A percentile compares a stretch with the other conserved stretches of the same genome.
phyloP scores from a whole-genome alignment of 2,329 filamentous ascomycete species.

The Calonectria leucothoes region DNA sequence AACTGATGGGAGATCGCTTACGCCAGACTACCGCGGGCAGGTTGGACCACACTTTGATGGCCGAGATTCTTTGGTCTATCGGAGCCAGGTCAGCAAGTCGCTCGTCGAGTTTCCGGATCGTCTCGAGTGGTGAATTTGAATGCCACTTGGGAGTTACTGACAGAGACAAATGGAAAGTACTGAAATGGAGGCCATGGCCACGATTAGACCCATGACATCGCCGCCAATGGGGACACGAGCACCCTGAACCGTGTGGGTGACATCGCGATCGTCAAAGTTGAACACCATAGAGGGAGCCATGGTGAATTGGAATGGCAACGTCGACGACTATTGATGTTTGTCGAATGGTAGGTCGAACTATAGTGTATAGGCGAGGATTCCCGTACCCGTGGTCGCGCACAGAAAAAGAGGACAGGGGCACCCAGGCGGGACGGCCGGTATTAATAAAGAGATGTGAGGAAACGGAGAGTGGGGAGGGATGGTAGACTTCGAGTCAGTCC shows the following conservation, averaged over 20 bases:
- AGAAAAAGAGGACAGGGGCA: background rate
- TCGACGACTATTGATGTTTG: background rate
- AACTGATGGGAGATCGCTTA: conserved; percentile 38
- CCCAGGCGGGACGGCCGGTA: conserved; percentile 1
- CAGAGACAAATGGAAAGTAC: conserved; percentile 51
- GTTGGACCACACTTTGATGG: conserved; percentile 53
- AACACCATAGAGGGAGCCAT: background rate
- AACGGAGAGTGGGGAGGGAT: conserved; percentile 2
- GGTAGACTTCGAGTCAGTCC: conserved; percentile 8
- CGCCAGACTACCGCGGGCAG: conserved; percentile 57
- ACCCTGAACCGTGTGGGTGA: conserved; percentile 10
- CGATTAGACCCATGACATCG: conserved; percentile 49
- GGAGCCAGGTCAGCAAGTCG: conserved; percentile 14
- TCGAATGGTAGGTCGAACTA: background rate
- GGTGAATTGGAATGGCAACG: background rate
- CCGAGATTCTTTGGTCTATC: conserved; percentile 51
- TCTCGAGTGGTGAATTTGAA: background rate
- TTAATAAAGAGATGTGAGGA: conserved; percentile 11
- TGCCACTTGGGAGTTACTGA: conserved; percentile 34
- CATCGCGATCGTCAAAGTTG: conserved; percentile 1
- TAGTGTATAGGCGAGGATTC: background rate
- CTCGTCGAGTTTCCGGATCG: background rate
- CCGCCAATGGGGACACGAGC: conserved; percentile 47
- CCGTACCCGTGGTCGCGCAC: background rate
- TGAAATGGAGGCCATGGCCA: conserved; percentile 48